These are phyloP conservation scores for Penicillium sp. DNA, from an alignment of 2,329 filamentous ascomycete genomes.

Conservation along the genomic window DNA sequence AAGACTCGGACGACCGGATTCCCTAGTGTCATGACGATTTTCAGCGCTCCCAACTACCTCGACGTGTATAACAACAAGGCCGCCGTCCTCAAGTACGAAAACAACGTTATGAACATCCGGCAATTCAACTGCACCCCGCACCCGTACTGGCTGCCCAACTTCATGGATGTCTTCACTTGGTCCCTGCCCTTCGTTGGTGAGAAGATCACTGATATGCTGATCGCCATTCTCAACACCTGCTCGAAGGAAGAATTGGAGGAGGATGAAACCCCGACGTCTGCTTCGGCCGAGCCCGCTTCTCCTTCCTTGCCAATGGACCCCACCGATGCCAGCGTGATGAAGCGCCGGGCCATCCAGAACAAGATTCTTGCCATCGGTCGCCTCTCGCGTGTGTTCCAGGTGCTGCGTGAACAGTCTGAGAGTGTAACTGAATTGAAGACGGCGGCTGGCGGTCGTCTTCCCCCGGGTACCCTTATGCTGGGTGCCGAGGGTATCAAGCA, in stretches of 20 bases:
- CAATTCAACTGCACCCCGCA: conserved; percentile 99
- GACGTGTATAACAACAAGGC: conserved; percentile 99
- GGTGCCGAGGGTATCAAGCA: conserved; percentile 98
- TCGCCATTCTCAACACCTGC: conserved; percentile 95
- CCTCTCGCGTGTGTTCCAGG: conserved; percentile 95
- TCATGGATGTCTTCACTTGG: conserved; percentile 99
- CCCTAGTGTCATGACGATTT: conserved; percentile 99
- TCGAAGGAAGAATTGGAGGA: conserved; percentile 98
- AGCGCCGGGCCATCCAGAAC: conserved; percentile 97
- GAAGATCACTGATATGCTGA: conserved; percentile 99
- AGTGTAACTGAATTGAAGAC: conserved; percentile 97
- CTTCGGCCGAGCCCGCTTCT: conserved; percentile 65
- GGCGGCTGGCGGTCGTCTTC: conserved; percentile 82
- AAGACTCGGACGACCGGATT: conserved; percentile 98
- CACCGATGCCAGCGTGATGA: conserved; percentile 81
- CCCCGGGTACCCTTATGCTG: conserved; percentile 93
- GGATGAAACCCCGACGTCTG: conserved; percentile 73
- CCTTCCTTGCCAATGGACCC: conserved; percentile 66
- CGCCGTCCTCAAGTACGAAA: conserved; percentile 97
- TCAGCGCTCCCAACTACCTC: conserved; percentile 96
- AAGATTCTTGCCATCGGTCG: conserved; percentile 98
- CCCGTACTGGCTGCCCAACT: conserved; percentile 98
- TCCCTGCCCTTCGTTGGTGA: conserved; percentile 97
- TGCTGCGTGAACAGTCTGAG: conserved; percentile 94
- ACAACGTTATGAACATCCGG: conserved; percentile 99